Conservation (phyloP, 1,284 basidiomycete genomes). For the Cryptococcus sp. region DNA sequence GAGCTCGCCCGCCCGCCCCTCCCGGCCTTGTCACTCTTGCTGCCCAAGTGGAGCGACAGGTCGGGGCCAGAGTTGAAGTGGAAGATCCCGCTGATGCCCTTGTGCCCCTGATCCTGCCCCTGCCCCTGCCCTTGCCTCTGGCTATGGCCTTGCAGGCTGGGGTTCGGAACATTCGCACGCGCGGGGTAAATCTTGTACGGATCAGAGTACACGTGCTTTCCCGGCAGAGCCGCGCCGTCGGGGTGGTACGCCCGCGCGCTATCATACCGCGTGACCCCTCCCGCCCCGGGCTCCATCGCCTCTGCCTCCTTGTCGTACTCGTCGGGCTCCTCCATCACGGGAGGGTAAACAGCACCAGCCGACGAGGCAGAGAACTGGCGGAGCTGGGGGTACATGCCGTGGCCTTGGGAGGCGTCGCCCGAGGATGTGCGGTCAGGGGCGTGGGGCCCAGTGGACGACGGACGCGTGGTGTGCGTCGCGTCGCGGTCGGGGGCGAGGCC, state of each 20-base stretch:
- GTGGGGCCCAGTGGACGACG: constrained; percentile 14
- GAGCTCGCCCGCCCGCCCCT: constrained; percentile 4
- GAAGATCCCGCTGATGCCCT: constrained; percentile 16
- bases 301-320: constrained; percentile 6
- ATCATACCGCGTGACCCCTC: background rate
- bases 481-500: constrained; percentile 23
- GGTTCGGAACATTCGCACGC: background rate
- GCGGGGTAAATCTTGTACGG: background rate
- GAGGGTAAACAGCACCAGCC: constrained; percentile 11
- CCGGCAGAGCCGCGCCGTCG: background rate
- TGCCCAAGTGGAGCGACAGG: constrained; percentile 12
- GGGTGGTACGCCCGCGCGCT: no score
- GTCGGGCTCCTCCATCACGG: constrained; percentile 14
- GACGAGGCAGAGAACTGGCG: background rate
- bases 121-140: background rate
- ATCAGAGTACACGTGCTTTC: background rate
- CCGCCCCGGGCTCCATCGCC: background rate
- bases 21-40: no score
- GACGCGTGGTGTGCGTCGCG: constrained; percentile 29
- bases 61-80: constrained; percentile 22
- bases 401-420: background rate
- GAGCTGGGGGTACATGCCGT: background rate
- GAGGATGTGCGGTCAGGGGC: constrained; percentile 7
- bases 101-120: background rate
- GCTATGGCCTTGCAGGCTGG: background rate